Conservation (phyloP, 2,329 filamentous ascomycete species). For the Clarireedia sp. region DNA sequence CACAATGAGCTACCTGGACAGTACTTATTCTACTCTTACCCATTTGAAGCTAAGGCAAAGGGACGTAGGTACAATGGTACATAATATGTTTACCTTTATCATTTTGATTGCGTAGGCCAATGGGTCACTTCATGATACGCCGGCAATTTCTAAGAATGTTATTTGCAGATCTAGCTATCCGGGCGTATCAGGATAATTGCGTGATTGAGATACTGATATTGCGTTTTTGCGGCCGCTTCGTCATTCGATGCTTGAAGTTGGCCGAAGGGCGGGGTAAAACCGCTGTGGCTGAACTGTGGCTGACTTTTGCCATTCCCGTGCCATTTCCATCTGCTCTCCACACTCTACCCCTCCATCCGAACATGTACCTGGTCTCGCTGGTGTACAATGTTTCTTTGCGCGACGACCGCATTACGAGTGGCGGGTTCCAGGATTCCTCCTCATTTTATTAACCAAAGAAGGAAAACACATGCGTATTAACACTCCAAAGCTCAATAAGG, state of each 20-base stretch:
- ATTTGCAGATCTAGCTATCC: background rate
- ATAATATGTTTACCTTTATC: background rate
- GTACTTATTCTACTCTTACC: background rate
- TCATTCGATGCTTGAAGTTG: no score
- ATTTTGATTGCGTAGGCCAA: background rate
- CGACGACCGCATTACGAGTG: no score
- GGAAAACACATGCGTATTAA: background rate
- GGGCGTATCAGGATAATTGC: constrained; percentile 1
- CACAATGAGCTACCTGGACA: background rate
- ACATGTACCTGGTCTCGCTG: no score
- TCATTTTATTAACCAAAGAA: background rate
- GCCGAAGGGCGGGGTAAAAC: no score
- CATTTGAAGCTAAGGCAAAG: no score
- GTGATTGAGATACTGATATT: constrained; percentile 6
- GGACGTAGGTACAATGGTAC: no score
- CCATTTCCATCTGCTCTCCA: no score
- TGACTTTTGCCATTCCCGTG: no score
- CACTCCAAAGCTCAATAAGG: background rate
- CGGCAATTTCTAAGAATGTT: background rate
- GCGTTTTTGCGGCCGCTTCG: background rate
- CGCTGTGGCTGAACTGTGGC: no score
- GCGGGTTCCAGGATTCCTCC: no score
- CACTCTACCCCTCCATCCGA: no score
- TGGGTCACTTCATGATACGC: background rate
- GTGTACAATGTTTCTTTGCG: no score